Evolutionary conservation across 768 basidiomycete genomes (phyloP), one percentile per base, ranked within the genome.

Genomic region (Dendrothele bispora): DNA sequence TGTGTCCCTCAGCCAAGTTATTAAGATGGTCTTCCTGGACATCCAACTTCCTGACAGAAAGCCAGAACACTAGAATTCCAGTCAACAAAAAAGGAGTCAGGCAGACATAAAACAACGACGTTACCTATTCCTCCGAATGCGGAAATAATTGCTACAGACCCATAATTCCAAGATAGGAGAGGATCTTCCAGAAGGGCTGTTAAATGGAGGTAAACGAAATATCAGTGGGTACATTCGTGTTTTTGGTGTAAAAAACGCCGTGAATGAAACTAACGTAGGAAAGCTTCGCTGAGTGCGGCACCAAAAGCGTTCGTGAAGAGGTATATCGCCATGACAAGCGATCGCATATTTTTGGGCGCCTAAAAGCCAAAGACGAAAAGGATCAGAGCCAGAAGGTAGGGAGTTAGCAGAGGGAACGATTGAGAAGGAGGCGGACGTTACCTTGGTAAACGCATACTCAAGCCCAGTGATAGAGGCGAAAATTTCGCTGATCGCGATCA

Each of bases 321-420:
- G 68, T 79, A 84, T 25, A 83, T 49, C 25, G 80, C 70, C 86
- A 89, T 89, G 47, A 94, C 88, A 49, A 93, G 79, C 37, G 88
- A 90, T 24, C 83, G 80, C 92, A 93, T 93, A 67, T 88, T 88
- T 64, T 73, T 82, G 12, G 91, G 91, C n/a, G 90, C 91, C n/a
- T n/a, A n/a, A n/a, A n/a, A n/a, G n/a, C n/a, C n/a, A n/a, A n/a
- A n/a, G n/a, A n/a, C n/a, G n/a, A n/a, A n/a, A n/a, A n/a, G n/a
- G n/a, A n/a, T n/a, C n/a, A n/a, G n/a, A n/a, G n/a, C n/a, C n/a
- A n/a, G n/a, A n/a, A n/a, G n/a, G n/a, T n/a, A n/a, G n/a, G n/a
- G n/a, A n/a, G n/a, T n/a, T n/a, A n/a, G n/a, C n/a, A n/a, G n/a
- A n/a, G n/a, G n/a, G n/a, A n/a, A n/a, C n/a, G n/a, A n/a, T n/a